phyloP scores from a whole-genome alignment of 495 filamentous ascomycete genomes.

The Aspergillus asperescens region DNA sequence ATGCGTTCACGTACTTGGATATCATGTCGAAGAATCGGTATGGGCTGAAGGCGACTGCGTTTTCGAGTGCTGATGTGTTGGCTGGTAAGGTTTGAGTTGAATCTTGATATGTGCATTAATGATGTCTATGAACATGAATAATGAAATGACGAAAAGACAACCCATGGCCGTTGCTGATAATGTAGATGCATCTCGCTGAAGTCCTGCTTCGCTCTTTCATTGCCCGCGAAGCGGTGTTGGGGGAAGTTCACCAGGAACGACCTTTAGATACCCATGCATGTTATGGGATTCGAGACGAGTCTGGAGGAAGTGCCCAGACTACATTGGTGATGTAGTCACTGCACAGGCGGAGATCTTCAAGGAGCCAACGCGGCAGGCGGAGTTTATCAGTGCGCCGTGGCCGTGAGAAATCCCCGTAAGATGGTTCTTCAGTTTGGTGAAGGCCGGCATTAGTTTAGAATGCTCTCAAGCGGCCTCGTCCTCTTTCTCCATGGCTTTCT shows the following conservation, averaged over 20 bases:
- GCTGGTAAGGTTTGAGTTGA: conserved; percentile 21
- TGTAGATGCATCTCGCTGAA: neutral
- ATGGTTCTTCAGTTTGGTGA: neutral
- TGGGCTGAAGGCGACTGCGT: conserved; percentile 56
- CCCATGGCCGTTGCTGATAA: neutral
- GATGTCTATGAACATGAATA: neutral
- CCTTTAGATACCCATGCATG: neutral
- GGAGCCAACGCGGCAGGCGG: too few species aligned
- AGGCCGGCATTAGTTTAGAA: neutral
- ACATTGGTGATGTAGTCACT: neutral
- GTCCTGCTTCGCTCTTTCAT: neutral
- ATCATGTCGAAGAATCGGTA: conserved; percentile 63
- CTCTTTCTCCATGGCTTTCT: conserved; percentile 45
- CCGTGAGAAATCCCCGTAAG: neutral
- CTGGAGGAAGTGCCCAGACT: neutral
- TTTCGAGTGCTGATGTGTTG: conserved; percentile 40
- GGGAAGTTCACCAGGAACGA: too few species aligned
- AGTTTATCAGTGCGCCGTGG: neutral
- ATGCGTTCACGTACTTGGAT: conserved; percentile 69
- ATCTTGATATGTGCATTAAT: neutral
- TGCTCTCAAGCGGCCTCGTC: conserved; percentile 27
- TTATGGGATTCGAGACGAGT: too few species aligned
- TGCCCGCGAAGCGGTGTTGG: neutral
- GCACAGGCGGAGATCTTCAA: neutral
- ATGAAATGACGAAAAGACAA: conserved; percentile 2